Evolutionary conservation across 2,329 filamentous ascomycete genomes (phyloP).

Genomic region (Alternaria arbusti): DNA sequence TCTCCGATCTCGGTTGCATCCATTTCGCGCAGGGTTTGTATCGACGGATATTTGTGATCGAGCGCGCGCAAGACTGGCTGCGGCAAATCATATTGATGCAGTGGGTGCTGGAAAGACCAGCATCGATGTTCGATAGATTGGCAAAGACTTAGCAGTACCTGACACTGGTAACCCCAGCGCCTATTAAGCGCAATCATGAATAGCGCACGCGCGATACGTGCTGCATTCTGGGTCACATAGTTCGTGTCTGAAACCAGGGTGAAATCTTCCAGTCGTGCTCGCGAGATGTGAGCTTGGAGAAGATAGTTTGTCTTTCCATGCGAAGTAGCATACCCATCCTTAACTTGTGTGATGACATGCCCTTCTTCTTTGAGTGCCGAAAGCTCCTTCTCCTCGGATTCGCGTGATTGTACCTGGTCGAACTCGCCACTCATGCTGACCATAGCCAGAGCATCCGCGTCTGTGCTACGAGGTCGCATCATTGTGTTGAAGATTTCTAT

Average conservation of each 20-base stretch:
- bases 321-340: conserved; percentile 68
- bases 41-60: conserved; percentile 79
- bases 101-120: conserved; percentile 93
- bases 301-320: conserved; percentile 96
- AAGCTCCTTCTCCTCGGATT: conserved; percentile 90
- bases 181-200: conserved; percentile 98
- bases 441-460: conserved; percentile 94
- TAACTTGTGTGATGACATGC: conserved; percentile 76
- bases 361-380: conserved; percentile 71
- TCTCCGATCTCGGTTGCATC: conserved; percentile 87
- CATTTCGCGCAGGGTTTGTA: conserved; percentile 92
- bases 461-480: conserved; percentile 85
- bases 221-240: conserved; percentile 94
- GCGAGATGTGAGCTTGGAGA: conserved; percentile 91
- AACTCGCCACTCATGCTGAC: conserved; percentile 98
- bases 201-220: conserved; percentile 88
- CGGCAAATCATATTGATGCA: conserved; percentile 92
- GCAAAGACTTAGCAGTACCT: conserved; percentile 87
- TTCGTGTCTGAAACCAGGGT: conserved; percentile 89
- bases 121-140: conserved; percentile 97
- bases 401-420: conserved; percentile 92
- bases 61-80: conserved; percentile 82
- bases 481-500: conserved; percentile 95
- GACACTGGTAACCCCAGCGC: conserved; percentile 93
- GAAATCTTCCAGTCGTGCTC: conserved; percentile 88